phyloP scores from a whole-genome alignment of 1,139 yeast genomes.

The Scheffersomyces illinoinensis region DNA sequence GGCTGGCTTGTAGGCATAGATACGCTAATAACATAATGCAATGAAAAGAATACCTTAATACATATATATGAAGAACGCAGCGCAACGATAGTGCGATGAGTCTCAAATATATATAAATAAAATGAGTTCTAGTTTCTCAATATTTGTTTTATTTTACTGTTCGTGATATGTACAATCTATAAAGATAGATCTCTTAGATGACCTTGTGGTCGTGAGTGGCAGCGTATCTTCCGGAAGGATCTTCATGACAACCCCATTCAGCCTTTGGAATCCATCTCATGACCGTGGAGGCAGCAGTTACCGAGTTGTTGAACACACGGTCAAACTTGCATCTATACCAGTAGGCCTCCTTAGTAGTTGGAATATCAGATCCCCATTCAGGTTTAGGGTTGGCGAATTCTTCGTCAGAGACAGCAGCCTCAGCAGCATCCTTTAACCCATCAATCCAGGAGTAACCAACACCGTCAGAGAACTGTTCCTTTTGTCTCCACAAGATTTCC shows the following conservation, averaged over 20 bases:
- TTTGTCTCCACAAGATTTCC: constrained; percentile 98
- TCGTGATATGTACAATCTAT: neutral
- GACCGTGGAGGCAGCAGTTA: constrained; percentile 93
- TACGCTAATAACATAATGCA: too few species aligned
- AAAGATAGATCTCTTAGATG: constrained; percentile 11
- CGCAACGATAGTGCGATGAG: neutral
- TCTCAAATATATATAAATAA: neutral
- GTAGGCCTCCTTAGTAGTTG: constrained; percentile 98
- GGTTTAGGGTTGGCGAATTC: constrained; percentile 87
- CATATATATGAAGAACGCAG: neutral
- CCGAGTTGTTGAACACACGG: constrained; percentile 75
- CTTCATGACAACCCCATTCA: constrained; percentile 99
- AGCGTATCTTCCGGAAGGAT: constrained; percentile 97
- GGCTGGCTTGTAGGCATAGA: neutral
- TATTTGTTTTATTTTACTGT: too few species aligned
- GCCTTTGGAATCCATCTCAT: constrained; percentile 99
- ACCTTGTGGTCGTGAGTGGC: constrained; percentile 73
- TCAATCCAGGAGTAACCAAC: constrained; percentile 99
- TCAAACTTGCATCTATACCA: constrained; percentile 98
- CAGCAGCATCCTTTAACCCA: constrained; percentile 94
- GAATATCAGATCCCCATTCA: constrained; percentile 93
- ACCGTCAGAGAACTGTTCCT: constrained; percentile 99
- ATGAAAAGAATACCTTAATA: too few species aligned
- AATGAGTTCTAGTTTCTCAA: neutral
- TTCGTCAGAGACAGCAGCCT: constrained; percentile 81